Evolutionary conservation across 306 rosid genomes (phyloP).

Genomic region (Pterocarpus macrocarpus): DNA sequence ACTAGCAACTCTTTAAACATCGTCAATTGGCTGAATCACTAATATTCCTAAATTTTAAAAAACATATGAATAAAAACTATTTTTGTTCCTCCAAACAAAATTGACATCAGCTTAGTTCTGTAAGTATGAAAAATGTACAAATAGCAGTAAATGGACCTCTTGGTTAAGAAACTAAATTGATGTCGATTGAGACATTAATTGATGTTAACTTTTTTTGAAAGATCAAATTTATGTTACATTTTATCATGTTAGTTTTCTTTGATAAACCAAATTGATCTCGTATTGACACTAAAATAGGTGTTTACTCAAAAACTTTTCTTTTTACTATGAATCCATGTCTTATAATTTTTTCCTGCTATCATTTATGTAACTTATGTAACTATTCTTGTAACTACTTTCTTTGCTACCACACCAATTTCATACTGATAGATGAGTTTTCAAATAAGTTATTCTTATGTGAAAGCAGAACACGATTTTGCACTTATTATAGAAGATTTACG

Average conservation of each 20-base stretch:
- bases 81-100: neutral
- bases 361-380: too few species aligned
- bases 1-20: neutral
- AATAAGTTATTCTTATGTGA: neutral
- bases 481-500: constrained; percentile 1
- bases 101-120: neutral
- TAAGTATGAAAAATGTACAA: neutral
- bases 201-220: too few species aligned
- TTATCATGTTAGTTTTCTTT: neutral
- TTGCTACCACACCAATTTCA: neutral
- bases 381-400: neutral
- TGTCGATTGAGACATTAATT: neutral
- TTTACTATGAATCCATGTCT: too few species aligned
- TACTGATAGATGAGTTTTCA: neutral
- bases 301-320: too few species aligned
- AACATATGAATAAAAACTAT: neutral
- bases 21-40: neutral
- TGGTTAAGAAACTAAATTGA: neutral
- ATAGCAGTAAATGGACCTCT: too few species aligned
- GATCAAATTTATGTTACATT: too few species aligned
- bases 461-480: neutral
- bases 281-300: neutral
- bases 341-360: too few species aligned
- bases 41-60: neutral
- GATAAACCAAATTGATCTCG: neutral